Evolutionary conservation across 345 rosid genomes (phyloP).

Genomic region (Atalantia buxifolia): DNA sequence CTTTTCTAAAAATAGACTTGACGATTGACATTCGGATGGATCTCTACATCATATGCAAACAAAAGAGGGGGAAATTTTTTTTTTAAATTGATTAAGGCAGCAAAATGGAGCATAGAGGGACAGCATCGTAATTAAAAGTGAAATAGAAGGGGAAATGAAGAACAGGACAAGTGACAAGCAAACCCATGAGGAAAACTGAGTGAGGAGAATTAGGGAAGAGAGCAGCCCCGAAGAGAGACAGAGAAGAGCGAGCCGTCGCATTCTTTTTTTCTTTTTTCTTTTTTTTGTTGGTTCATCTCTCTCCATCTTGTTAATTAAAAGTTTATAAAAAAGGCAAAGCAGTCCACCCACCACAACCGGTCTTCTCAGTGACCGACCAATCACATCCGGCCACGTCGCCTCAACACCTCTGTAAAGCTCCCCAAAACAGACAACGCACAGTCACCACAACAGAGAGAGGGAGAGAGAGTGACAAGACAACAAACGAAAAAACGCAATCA

Average conservation of each 20-base stretch:
- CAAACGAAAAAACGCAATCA: not conserved
- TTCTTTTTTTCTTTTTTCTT: not conserved
- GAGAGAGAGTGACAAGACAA: too few relatives aligned
- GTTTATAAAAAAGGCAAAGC: not conserved
- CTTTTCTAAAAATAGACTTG: too few relatives aligned
- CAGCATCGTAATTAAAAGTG: not conserved
- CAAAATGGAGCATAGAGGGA: not conserved
- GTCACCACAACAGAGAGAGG: too few relatives aligned
- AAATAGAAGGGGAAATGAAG: not conserved
- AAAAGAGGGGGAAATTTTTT: not conserved
- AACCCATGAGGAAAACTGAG: not conserved
- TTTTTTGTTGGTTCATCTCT: too few relatives aligned
- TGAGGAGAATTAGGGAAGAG: not conserved
- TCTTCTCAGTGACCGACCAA: slow-evolving; percentile 23
- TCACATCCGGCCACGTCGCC: slow-evolving; percentile 26
- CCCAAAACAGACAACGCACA: not conserved
- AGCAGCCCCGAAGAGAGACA: not conserved
- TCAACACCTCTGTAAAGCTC: slow-evolving; percentile 20
- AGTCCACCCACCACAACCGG: slow-evolving; percentile 24
- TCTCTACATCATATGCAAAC: not conserved
- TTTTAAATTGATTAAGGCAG: not conserved
- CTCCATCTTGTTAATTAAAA: too few relatives aligned
- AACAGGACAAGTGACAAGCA: not conserved
- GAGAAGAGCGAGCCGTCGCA: not conserved
- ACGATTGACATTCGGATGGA: too few relatives aligned